Conservation (phyloP, 2,329 filamentous ascomycete species). For the Aureobasidium sp. region DNA sequence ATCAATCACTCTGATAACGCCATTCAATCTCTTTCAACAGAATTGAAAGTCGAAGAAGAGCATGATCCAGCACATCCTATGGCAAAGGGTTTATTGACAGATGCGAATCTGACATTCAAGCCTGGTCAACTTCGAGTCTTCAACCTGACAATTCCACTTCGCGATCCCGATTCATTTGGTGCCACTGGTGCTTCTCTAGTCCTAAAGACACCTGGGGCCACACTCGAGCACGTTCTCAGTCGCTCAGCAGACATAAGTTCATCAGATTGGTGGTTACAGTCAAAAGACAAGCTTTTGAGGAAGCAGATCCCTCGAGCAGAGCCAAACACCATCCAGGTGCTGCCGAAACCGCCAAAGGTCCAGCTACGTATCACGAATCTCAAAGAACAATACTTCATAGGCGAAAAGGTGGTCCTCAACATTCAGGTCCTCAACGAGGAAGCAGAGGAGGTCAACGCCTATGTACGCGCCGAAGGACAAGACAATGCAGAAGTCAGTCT, state of each 20-base stretch:
- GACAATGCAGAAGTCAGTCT: constrained; percentile 13
- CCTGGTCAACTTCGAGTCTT: constrained; percentile 65
- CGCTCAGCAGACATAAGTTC: background rate
- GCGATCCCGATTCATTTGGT: constrained; percentile 72
- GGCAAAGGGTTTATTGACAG: constrained; percentile 43
- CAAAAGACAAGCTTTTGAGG: constrained; percentile 28
- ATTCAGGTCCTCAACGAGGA: constrained; percentile 76
- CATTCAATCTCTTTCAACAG: background rate
- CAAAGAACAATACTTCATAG: constrained; percentile 71
- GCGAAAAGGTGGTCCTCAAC: constrained; percentile 64
- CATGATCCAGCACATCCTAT: constrained; percentile 13
- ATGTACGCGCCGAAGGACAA: constrained; percentile 31
- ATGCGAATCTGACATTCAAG: constrained; percentile 57
- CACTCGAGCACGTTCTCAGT: constrained; percentile 58
- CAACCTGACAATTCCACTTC: constrained; percentile 63
- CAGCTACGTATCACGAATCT: constrained; percentile 60
- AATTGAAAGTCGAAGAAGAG: constrained; percentile 11
- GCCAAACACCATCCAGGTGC: constrained; percentile 58
- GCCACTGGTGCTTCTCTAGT: constrained; percentile 57
- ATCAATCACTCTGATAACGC: background rate
- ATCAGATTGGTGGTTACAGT: constrained; percentile 22
- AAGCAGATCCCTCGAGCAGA: constrained; percentile 41
- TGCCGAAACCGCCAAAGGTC: constrained; percentile 89
- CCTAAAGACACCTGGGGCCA: constrained; percentile 59
- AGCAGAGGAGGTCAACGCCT: constrained; percentile 51